These are phyloP conservation scores for Volvariella volvacea DNA, from an alignment of 1,284 basidiomycete species.

Conservation along the genomic window DNA sequence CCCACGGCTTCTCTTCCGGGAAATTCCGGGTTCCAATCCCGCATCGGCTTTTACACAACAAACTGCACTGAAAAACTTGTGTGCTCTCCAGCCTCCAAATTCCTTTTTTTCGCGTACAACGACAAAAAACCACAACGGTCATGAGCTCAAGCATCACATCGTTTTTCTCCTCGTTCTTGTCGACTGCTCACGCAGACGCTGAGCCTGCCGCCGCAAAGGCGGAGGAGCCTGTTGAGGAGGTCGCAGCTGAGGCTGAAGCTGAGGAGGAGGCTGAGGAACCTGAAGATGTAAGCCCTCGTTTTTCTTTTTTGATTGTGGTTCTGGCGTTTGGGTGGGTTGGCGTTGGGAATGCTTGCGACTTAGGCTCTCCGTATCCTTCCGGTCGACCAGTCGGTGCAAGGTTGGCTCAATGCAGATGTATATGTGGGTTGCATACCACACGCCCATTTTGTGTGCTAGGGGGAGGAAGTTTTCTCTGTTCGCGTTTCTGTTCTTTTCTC, in stretches of 20 bases:
- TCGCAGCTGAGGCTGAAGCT: slow-evolving; percentile 34
- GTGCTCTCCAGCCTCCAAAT: too few species aligned
- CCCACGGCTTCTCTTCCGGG: too few species aligned
- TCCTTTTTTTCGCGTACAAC: too few species aligned
- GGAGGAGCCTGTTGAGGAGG: slow-evolving; percentile 21
- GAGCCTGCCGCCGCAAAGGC: slow-evolving; percentile 39
- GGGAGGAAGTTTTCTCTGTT: too few species aligned
- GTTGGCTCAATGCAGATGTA: neutral
- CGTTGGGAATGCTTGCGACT: too few species aligned
- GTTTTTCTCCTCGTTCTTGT: slow-evolving; percentile 59
- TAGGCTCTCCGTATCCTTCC: neutral
- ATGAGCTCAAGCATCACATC: slow-evolving; percentile 40
- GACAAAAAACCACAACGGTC: neutral
- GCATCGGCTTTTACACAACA: too few species aligned
- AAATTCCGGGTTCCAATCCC: too few species aligned
- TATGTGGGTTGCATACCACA: too few species aligned
- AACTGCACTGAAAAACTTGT: too few species aligned
- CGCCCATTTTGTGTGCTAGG: too few species aligned
- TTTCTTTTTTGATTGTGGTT: slow-evolving; percentile 13
- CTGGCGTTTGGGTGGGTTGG: neutral
- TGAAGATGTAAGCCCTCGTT: slow-evolving; percentile 81
- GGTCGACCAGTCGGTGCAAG: neutral
- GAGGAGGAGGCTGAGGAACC: slow-evolving; percentile 62
- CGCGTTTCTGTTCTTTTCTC: too few species aligned
- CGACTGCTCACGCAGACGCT: slow-evolving; percentile 51